Base-by-base conservation (phyloP, 2,329 filamentous ascomycete genomes). In the Aspergillus pseudoglaucus region DNA sequence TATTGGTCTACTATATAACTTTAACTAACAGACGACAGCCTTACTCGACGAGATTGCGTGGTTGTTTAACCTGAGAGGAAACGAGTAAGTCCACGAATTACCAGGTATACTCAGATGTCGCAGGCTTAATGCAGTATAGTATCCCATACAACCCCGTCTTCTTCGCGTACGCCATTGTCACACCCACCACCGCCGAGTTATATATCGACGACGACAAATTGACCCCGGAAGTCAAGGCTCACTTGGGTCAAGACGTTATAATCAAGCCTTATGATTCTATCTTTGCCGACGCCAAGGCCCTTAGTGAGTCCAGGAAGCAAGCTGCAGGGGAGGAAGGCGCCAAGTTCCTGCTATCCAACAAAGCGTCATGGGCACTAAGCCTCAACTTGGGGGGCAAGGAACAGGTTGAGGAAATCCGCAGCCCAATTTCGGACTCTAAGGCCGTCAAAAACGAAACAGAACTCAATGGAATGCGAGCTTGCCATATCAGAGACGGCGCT, bases 81-180 rank as follows among this genome's bases (percentile, higher is more conserved):
- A 80, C 66, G 93, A 97, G 78, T 80, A 70, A 54, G 76, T 44
- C 23, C 37, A 14, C 17, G 15, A 22, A 15, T 12, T 20, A 12
- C 12, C n/a, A 6, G 6, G 4, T 20, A 39, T 25, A 32, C 8
- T 45, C 37, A 23, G 6, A 25, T 47, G 45, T 40, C 38, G 10
- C 22, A 22, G 6, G 14, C 25, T 42, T 42, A 18, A 48, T 52
- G 53, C 23, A 52, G 46, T 9, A 8, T 44, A 81, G 78, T 65
- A 97, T 98, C 55, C 88, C 90, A 0, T 98, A 93, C 74, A 98
- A 98, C 64, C 93, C 93, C 0, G 93, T 98, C 44, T 97, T 98
- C 75, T 97, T 97, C 71, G 93, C 91, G 14, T 98, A 97, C 62
- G 91, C 91, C 40, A 80, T 93, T 38, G 75, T 98, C 53, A 97